A percentile compares a stretch with the other conserved stretches of the same genome.
phyloP scores from a whole-genome alignment of 345 rosid genomes.

The Syzygium aromaticum region DNA sequence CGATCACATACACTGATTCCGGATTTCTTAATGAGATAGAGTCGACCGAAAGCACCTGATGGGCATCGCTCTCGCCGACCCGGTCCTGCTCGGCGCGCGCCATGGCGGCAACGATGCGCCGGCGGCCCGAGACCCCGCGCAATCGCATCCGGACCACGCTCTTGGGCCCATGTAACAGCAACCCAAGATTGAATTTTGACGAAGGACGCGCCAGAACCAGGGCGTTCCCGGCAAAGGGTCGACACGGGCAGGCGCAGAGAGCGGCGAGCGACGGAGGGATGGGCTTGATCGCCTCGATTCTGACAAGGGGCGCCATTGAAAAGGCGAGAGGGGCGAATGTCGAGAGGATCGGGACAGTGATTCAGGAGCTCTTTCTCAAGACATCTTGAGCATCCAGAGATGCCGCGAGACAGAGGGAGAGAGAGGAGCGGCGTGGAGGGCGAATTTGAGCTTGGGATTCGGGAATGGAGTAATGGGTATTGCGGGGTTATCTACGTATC shows the following conservation, averaged over 20 bases:
- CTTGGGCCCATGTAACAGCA: slow-evolving; percentile 15
- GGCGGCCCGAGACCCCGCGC: slow-evolving; percentile 14
- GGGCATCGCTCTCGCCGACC: slow-evolving; percentile 26
- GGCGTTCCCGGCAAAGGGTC: slow-evolving; percentile 21
- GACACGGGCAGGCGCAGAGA: slow-evolving; percentile 33
- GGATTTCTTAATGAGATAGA: not conserved
- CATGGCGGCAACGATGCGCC: slow-evolving; percentile 31
- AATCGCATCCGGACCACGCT: slow-evolving; percentile 10
- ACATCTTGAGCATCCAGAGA: not conserved
- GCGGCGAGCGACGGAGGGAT: slow-evolving; percentile 25
- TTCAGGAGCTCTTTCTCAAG: not conserved
- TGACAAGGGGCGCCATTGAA: not conserved
- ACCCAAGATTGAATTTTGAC: slow-evolving; percentile 11
- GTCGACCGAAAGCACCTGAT: slow-evolving; percentile 22
- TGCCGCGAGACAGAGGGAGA: not conserved
- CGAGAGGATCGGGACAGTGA: not conserved
- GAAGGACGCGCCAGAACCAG: slow-evolving; percentile 16
- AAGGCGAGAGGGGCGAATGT: not conserved
- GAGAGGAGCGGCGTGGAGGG: not conserved
- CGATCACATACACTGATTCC: not conserved
- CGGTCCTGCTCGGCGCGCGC: slow-evolving; percentile 41
- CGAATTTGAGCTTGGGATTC: not conserved
- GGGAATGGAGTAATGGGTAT: not conserved
- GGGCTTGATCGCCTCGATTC: not conserved
- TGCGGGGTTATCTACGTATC: not conserved